These are phyloP conservation scores for Stephania japonica DNA, from an alignment of 164 flowering plant species.

Conservation along the genomic window DNA sequence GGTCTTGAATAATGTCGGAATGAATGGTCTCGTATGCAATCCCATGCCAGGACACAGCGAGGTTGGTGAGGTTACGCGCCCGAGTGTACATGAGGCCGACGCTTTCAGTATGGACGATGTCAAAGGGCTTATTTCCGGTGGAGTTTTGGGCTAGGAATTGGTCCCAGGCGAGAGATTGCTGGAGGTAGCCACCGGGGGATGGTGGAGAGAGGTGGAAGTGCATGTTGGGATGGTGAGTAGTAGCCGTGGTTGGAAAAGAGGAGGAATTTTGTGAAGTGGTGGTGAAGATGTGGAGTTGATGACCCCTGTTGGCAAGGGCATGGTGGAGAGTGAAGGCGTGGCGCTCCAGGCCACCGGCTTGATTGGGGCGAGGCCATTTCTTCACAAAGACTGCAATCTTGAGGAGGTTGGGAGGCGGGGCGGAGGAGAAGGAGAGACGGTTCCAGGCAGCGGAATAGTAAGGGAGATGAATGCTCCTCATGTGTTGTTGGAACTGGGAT, in stretches of 20 bases:
- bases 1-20: conserved; percentile 66
- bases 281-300: conserved; percentile 29
- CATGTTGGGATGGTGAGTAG: conserved; percentile 28
- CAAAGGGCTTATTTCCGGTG: conserved; percentile 29
- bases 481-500: conserved; percentile 8
- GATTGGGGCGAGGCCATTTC: conserved; percentile 55
- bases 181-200: conserved; percentile 50
- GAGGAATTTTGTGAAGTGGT: conserved; percentile 25
- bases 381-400: conserved; percentile 65
- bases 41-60: conserved; percentile 79
- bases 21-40: conserved; percentile 76
- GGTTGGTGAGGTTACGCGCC: conserved; percentile 35
- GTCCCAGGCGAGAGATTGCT: conserved; percentile 51
- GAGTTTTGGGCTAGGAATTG: conserved; percentile 47
- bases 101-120: conserved; percentile 32
- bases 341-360: conserved; percentile 58
- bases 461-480: conserved; percentile 33
- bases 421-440: conserved; percentile 43
- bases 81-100: conserved; percentile 49
- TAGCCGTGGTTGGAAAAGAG: conserved; percentile 10
- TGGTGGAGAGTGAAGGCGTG: conserved; percentile 76
- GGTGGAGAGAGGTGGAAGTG: conserved; percentile 55
- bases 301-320: conserved; percentile 30
- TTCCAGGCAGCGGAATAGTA: conserved; percentile 53
- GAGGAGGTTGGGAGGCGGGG: conserved; percentile 37